These are phyloP conservation scores for Aspergillus flavus DNA, from an alignment of 2,329 filamentous ascomycete genomes.

Conservation along the genomic window DNA sequence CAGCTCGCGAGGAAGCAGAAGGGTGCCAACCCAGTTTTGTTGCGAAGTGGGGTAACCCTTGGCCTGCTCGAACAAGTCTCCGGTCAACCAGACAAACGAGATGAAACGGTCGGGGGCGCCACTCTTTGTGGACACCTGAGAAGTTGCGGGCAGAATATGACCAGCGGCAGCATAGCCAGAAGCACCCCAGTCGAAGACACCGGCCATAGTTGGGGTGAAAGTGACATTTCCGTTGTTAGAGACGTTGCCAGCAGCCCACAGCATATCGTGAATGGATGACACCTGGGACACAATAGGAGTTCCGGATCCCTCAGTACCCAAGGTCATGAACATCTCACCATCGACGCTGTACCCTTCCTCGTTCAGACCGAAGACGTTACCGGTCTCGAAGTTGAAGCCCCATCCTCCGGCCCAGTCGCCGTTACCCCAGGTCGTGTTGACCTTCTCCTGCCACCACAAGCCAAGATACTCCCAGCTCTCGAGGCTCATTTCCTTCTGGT, in stretches of 20 bases:
- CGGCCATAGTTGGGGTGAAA: slow-evolving; percentile 23
- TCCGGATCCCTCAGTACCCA: slow-evolving; percentile 20
- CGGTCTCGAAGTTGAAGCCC: slow-evolving; percentile 25
- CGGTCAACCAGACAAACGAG: slow-evolving; percentile 22
- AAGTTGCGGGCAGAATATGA: slow-evolving; percentile 19
- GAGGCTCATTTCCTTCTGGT: slow-evolving; percentile 17
- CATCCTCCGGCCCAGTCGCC: slow-evolving; percentile 24
- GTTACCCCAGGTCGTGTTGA: slow-evolving; percentile 23
- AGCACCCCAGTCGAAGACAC: slow-evolving; percentile 23
- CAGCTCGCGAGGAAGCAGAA: slow-evolving; percentile 23
- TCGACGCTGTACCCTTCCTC: slow-evolving; percentile 19
- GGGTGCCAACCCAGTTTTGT: slow-evolving; percentile 20
- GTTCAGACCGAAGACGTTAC: slow-evolving; percentile 19
- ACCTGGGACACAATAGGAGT: slow-evolving; percentile 14
- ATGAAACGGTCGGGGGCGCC: slow-evolving; percentile 22
- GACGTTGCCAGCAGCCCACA: slow-evolving; percentile 20
- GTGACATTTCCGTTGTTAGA: slow-evolving; percentile 8
- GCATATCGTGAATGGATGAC: slow-evolving; percentile 22
- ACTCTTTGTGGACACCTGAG: slow-evolving; percentile 17
- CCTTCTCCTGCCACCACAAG: slow-evolving; percentile 22
- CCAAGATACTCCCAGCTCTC: slow-evolving; percentile 25
- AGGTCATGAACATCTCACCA: slow-evolving; percentile 19
- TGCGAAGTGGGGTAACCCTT: slow-evolving; percentile 19
- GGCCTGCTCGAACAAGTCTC: slow-evolving; percentile 17
- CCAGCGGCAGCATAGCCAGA: slow-evolving; percentile 23